Base-by-base conservation (phyloP, 257 asterid genomes). In the Solanum appendiculatum region DNA sequence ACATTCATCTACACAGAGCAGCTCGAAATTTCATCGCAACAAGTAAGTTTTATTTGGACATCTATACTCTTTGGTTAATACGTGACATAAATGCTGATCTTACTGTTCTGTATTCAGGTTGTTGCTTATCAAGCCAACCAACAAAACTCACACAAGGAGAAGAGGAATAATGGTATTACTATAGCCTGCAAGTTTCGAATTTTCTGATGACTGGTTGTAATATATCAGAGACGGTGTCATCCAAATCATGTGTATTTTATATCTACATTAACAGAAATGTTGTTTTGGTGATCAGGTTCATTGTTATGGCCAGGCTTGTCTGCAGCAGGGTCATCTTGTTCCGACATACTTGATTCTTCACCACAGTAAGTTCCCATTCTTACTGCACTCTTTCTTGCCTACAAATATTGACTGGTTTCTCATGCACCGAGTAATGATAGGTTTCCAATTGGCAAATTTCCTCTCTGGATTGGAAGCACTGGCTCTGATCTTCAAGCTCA, bases 211-310 rank as follows among this genome's bases (percentile, higher is more conserved):
- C n/a, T 78, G 39, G 40, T 46, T 78, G 64, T 46, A 46, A 78
- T 42, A 15, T 78, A 78, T 25, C 39, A 15, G 84, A 44, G 40
- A 42, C 60, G 18, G 36, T 25, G 39, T 21, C 84, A 78, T 80
- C 42, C 85, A 80, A 46, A 80, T 18, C 56, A 46, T 29, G 66
- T 3, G 6, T 29, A 14, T 44, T 56, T 16, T 29, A 80, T 80
- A 29, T n/a, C 27, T 64, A 9, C 64, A 69, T 63, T 85, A 37
- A 68, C 78, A 69, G 42, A 37, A 54, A 21, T 29, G 85, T 69
- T 25, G 33, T 86, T 86, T 88, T 87, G 39, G 75, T 75, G 68
- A 84, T 70, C 89, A 95, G 98, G 93, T 88, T 90, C 87, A 81
- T 86, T 84, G 74, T 90, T 68, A 60, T 86, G 88, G 90, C 88